Base-by-base conservation (phyloP, 192 early-diverging fungal species). In the Chytriomyces sp. region DNA sequence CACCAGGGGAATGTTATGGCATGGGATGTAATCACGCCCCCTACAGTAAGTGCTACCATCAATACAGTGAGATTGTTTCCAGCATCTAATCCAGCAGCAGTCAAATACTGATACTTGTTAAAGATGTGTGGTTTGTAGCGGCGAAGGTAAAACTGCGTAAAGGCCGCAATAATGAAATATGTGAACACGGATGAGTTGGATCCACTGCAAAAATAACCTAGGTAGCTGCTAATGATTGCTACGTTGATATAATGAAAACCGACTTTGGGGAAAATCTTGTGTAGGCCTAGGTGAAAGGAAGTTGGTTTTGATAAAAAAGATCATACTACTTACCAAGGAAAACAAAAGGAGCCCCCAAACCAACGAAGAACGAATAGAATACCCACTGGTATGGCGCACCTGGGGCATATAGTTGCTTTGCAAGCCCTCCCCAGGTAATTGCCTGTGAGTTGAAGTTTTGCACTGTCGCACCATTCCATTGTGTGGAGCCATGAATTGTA, bases 131-230 rank as follows among this genome's bases (percentile, higher is more conserved):
- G 84, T 68, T 83, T 79, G 49, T 84, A 81, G 52, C 85, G 81
- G 77, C 91, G 89, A 75, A 90, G 83, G 41, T 82, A 78, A 66
- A 84, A 91, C 76, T 92, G 92, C 66, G 91, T 89, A 62, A 92
- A 75, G 77, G 90, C 87, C 2, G 86, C 89, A 4, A 85, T 60
- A 73, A 86, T 82, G 40, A 85, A 81, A 3, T 19, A 22, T 12
- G 59, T 68, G 34, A 76, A 39, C 10, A 72, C 61, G 32, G 65
- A 39, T 39, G 54, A 64, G 32, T 44, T 60, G 28, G 62, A n/a
- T 57, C 61, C 37, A 17, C 73, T 76, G 80, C 59, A 80, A 75
- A 22, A 79, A 77, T 58, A 81, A 78, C n/a, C 80, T 76, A 10
- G 83, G 79, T 17, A 87, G 26, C 44, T 78, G 0, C 84, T 86